Evolutionary conservation across 371 early-diverging fungal genomes (phyloP).

Genomic region (Gilbertella persicaria): DNA sequence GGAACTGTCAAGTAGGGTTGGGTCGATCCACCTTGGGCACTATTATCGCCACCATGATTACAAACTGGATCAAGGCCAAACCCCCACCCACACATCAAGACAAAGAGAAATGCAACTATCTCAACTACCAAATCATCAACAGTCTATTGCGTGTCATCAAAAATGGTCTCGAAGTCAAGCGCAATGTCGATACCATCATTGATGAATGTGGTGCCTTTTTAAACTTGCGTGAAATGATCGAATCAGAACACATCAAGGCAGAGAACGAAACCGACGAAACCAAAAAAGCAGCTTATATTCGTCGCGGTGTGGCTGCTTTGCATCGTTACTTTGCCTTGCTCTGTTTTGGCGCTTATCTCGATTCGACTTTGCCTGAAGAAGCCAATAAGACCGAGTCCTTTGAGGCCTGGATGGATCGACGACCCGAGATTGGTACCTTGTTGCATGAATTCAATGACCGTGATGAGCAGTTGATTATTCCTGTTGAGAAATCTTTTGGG

Average conservation of each 20-base stretch:
- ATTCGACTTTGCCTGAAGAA: slow-evolving; percentile 21
- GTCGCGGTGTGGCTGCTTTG: slow-evolving; percentile 33
- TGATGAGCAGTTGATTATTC: slow-evolving; percentile 29
- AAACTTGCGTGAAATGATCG: slow-evolving; percentile 56
- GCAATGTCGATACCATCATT: slow-evolving; percentile 52
- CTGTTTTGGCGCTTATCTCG: slow-evolving; percentile 49
- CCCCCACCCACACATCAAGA: neutral
- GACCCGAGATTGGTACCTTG: slow-evolving; percentile 54
- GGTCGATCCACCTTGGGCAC: slow-evolving; percentile 56
- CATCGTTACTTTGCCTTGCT: slow-evolving; percentile 56
- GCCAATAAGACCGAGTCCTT: slow-evolving; percentile 33
- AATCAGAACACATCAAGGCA: slow-evolving; percentile 38
- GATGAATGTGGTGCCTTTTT: slow-evolving; percentile 46
- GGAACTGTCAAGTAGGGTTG: slow-evolving; percentile 63
- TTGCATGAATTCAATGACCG: slow-evolving; percentile 37
- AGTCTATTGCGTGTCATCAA: slow-evolving; percentile 57
- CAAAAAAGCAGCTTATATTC: slow-evolving; percentile 13
- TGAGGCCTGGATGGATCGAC: slow-evolving; percentile 47
- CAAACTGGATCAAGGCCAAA: slow-evolving; percentile 35
- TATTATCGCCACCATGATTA: slow-evolving; percentile 41
- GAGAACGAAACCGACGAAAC: slow-evolving; percentile 29
- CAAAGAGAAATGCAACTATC: slow-evolving; percentile 10
- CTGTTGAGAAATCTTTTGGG: slow-evolving; percentile 51
- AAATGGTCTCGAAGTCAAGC: slow-evolving; percentile 56
- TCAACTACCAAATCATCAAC: slow-evolving; percentile 55